phyloP scores from a whole-genome alignment of 768 basidiomycete genomes.

The Lanmaoa rubissima region DNA sequence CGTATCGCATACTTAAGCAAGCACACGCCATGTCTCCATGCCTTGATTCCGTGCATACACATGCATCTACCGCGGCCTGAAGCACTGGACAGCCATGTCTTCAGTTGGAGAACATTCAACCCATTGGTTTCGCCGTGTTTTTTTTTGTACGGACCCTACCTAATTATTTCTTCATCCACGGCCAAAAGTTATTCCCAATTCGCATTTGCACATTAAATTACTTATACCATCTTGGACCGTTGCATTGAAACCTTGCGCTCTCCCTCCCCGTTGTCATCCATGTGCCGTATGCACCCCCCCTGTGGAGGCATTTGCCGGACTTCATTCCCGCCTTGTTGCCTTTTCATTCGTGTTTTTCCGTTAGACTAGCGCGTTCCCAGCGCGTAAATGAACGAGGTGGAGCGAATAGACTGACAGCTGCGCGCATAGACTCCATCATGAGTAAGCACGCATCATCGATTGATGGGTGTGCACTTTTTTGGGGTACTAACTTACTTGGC shows the following conservation, averaged over 20 bases:
- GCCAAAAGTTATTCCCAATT: not conserved
- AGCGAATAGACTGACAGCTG: not conserved
- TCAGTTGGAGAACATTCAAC: conserved; percentile 1
- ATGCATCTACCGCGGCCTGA: not conserved
- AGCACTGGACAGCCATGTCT: conserved; percentile 14
- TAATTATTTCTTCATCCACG: conserved; percentile 20
- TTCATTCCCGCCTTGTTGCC: conserved; percentile 21
- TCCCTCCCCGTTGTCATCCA: not conserved
- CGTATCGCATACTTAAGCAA: not conserved
- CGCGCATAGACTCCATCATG: not conserved
- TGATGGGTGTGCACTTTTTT: not conserved
- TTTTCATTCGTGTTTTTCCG: not conserved
- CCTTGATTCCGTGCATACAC: not conserved
- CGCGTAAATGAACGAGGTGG: not conserved
- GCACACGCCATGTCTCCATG: not conserved
- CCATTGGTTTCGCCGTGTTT: not conserved
- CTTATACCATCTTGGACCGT: conserved; percentile 12
- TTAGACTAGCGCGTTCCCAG: not conserved
- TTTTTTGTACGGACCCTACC: not conserved
- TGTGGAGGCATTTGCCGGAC: not conserved
- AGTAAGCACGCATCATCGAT: not conserved
- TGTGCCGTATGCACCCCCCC: conserved; percentile 1
- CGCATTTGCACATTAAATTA: conserved; percentile 1
- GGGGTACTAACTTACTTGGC: not conserved
- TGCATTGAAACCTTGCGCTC: conserved; percentile 3